These are phyloP conservation scores for Clitocybe nebularis DNA, from an alignment of 1,284 basidiomycete genomes.

Conservation along the genomic window DNA sequence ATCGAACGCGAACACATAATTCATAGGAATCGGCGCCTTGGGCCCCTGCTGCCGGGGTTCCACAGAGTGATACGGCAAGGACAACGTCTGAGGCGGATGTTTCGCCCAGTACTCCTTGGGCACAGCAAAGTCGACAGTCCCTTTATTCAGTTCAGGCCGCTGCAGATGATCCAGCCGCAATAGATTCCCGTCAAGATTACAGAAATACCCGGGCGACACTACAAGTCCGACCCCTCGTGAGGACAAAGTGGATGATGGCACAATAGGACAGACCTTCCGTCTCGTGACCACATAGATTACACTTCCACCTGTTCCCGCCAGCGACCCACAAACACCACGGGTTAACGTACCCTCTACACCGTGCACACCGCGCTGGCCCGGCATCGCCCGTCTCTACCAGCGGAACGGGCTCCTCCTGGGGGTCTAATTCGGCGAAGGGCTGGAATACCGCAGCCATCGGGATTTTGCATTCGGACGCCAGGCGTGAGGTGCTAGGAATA, in stretches of 20 bases:
- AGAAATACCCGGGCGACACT: slow-evolving; percentile 86
- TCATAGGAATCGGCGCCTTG: slow-evolving; percentile 66
- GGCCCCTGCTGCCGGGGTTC: slow-evolving; percentile 43
- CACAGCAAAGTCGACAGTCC: slow-evolving; percentile 91
- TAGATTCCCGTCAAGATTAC: slow-evolving; percentile 77
- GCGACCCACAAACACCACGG: slow-evolving; percentile 89
- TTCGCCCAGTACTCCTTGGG: slow-evolving; percentile 87
- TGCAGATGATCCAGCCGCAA: slow-evolving; percentile 81
- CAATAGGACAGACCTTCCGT: slow-evolving; percentile 62
- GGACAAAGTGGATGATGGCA: slow-evolving; percentile 17
- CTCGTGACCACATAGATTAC: slow-evolving; percentile 85
- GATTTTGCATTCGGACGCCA: slow-evolving; percentile 80
- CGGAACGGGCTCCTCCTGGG: slow-evolving; percentile 82
- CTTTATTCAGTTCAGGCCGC: slow-evolving; percentile 86
- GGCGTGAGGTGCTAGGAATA: slow-evolving; percentile 76
- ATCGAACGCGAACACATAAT: slow-evolving; percentile 88
- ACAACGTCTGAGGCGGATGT: slow-evolving; percentile 53
- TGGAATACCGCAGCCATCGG: slow-evolving; percentile 87
- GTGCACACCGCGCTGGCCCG: slow-evolving; percentile 85
- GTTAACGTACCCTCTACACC: slow-evolving; percentile 92
- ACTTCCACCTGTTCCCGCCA: slow-evolving; percentile 87
- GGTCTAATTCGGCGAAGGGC: slow-evolving; percentile 83
- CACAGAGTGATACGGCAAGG: slow-evolving; percentile 47
- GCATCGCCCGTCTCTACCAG: slow-evolving; percentile 61
- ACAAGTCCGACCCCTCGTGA: slow-evolving; percentile 8